Evolutionary conservation across 2,329 filamentous ascomycete species (phyloP), one percentile per base, ranked within the genome.

Genomic region (Knoxdaviesia proteae): DNA sequence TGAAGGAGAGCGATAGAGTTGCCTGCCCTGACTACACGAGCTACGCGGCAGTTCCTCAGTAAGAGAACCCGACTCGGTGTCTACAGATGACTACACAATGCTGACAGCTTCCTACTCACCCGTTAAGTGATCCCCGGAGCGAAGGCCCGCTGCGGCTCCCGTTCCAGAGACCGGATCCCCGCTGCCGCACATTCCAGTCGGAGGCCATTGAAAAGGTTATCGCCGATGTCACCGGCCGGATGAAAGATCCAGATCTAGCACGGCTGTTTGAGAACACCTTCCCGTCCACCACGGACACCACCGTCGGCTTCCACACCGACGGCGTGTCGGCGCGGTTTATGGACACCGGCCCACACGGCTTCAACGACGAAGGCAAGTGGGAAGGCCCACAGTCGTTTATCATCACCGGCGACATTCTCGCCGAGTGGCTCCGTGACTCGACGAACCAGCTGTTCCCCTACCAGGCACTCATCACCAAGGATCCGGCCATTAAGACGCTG

Each of bases 211-310:
- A 98, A 58, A 69, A 81, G 53, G 81, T 94, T 42, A 94, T 98
- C 47, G 58, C 74, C 32, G 77, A 94, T 50, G 68, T 98, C 49
- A 90, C 80, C 5, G 68, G 72, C 32, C 78, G 74, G 42, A 81
- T 98, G 62, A 69, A 77, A 46, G 80, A 96, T 53, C 79, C 80
- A 10, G 90, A 96, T 52, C 71, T 98, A 8, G 88, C 88, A 4
- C 77, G 87, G 31, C 66, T 98, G 7, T 98, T 98, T 56, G 84
- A 93, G 56, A 98, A 98, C 55, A 78, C 88, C 2, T 96, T 92
- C 49, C 88, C 88, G 5, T 93, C 90, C 47, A 88, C 83, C 0
- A 73, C 90, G 3, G 86, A 94, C 54, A 94, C 86, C 0, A 94
- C 86, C 0, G 74, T 94, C 49, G 76, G 82, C 52, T 94, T 88